A percentile compares a stretch with the other conserved stretches of the same genome.
Evolutionary conservation across 1,284 basidiomycete species (phyloP).

Genomic region (Amylostereum areolatum): DNA sequence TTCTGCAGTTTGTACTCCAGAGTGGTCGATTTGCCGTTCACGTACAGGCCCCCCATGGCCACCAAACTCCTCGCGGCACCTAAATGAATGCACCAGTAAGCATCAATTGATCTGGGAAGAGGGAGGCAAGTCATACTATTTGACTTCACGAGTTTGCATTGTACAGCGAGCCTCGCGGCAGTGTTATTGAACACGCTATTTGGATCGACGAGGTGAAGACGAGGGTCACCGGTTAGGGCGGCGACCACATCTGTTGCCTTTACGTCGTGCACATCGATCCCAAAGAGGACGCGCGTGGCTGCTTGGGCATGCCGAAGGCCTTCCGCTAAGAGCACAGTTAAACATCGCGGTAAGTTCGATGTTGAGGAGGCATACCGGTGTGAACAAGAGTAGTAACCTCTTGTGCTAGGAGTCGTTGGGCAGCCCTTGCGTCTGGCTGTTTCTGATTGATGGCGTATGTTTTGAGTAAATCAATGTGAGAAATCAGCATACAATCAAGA

Average conservation of each 20-base stretch:
- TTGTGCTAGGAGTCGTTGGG: conserved; percentile 77
- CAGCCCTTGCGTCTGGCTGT: conserved; percentile 54
- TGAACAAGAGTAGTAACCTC: conserved; percentile 91
- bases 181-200: conserved; percentile 42
- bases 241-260: conserved; percentile 40
- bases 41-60: conserved; percentile 39
- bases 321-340: conserved; percentile 20
- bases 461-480: conserved; percentile 4
- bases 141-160: conserved; percentile 46
- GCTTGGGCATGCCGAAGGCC: conserved; percentile 49
- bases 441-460: conserved; percentile 25
- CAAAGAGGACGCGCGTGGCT: conserved; percentile 59
- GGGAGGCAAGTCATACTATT: conserved; percentile 36
- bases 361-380: conserved; percentile 44
- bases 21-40: conserved; percentile 43
- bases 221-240: conserved; percentile 57
- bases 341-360: conserved; percentile 1
- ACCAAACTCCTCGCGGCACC: conserved; percentile 56
- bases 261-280: conserved; percentile 38
- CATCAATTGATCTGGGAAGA: conserved; percentile 1
- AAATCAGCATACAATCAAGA: conserved; percentile 1
- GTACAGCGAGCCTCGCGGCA: conserved; percentile 51
- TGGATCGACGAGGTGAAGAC: conserved; percentile 40
- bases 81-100: conserved; percentile 13
- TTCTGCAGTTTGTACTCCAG: conserved; percentile 38